A percentile compares a stretch with the other conserved stretches of the same genome.
Conservation (phyloP, 305 asterid genomes). For the Fraxinus sp. region DNA sequence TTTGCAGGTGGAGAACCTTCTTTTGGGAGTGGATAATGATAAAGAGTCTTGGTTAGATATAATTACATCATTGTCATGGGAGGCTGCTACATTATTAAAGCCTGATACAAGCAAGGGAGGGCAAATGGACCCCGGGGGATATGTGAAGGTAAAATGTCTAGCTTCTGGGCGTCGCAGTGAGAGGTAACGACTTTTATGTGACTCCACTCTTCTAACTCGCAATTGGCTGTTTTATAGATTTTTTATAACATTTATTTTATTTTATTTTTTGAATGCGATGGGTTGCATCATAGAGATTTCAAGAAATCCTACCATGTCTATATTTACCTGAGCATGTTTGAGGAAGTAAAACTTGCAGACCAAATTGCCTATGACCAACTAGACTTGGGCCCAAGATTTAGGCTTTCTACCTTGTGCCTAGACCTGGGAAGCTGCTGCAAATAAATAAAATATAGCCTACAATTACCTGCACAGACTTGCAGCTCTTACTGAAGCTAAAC, state of each 20-base stretch:
- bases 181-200: slow-evolving; percentile 52
- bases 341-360: neutral
- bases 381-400: neutral
- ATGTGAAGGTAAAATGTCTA: slow-evolving; percentile 89
- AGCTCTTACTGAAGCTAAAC: neutral
- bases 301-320: neutral
- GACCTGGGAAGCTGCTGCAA: neutral
- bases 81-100: slow-evolving; percentile 85
- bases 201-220: slow-evolving; percentile 2
- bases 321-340: neutral
- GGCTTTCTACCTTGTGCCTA: neutral
- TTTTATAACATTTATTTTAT: slow-evolving; percentile 2
- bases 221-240: slow-evolving; percentile 9
- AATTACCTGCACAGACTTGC: neutral
- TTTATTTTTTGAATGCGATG: slow-evolving; percentile 11
- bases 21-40: slow-evolving; percentile 64
- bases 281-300: slow-evolving; percentile 14
- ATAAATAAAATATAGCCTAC: neutral
- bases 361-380: neutral
- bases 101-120: slow-evolving; percentile 94
- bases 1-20: slow-evolving; percentile 88
- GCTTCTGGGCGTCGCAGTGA: slow-evolving; percentile 87
- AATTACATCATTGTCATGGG: slow-evolving; percentile 88
- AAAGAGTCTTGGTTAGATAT: slow-evolving; percentile 92
- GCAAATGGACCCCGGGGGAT: slow-evolving; percentile 97